Conservation (phyloP, 2,329 filamentous ascomycete genomes). For the Aspergillus melleus region DNA sequence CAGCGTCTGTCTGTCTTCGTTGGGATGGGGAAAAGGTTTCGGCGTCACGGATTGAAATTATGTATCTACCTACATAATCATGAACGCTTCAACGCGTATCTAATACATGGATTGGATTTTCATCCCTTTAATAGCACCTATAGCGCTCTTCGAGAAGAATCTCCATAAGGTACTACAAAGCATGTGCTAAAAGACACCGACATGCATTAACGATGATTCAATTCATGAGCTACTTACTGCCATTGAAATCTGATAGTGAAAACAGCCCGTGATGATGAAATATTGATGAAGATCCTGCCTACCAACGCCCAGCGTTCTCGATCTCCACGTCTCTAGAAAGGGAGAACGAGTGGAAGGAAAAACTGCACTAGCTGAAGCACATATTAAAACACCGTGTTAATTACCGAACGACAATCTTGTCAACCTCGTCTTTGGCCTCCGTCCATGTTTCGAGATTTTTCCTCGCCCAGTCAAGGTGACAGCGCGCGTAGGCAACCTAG, state of each 20-base stretch:
- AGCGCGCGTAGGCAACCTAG: slow-evolving; percentile 86
- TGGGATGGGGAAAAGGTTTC: not conserved
- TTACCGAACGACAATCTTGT: slow-evolving; percentile 68
- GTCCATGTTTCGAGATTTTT: slow-evolving; percentile 92
- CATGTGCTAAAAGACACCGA: too few species aligned
- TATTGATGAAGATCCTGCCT: not conserved
- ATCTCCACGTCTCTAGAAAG: not conserved
- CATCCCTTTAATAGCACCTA: not conserved
- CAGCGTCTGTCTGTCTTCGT: not conserved
- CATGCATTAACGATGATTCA: not conserved
- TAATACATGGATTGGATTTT: not conserved
- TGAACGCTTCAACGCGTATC: not conserved
- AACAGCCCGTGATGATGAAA: not conserved
- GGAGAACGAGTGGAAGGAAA: not conserved
- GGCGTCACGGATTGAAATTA: not conserved
- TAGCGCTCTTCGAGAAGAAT: too few species aligned
- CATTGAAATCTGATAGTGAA: not conserved
- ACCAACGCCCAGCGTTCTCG: slow-evolving; percentile 5
- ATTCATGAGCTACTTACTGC: not conserved
- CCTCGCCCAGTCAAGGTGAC: slow-evolving; percentile 91
- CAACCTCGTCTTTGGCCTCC: slow-evolving; percentile 81
- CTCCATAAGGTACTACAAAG: too few species aligned
- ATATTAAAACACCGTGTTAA: not conserved
- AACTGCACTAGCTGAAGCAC: not conserved
- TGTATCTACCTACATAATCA: not conserved